Percentiles rank a stretch among this genome's conserved stretches.
These are phyloP conservation scores for Vigna hirtella DNA, from an alignment of 306 rosid genomes.

Conservation along the genomic window DNA sequence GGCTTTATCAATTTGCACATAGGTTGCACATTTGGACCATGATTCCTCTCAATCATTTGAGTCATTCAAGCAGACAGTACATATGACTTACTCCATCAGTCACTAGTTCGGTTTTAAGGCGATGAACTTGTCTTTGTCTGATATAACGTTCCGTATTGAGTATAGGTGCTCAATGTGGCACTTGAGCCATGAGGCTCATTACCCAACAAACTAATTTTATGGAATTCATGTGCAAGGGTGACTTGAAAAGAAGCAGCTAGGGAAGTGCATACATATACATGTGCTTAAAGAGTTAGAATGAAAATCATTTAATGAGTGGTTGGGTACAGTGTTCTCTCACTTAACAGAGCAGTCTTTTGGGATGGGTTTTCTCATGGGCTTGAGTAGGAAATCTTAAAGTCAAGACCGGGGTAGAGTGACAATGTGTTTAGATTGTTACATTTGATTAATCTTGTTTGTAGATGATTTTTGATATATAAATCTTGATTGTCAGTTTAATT, in stretches of 20 bases:
- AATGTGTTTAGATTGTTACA: no score
- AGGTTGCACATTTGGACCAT: background rate
- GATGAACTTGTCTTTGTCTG: constrained; percentile 11
- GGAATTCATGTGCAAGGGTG: background rate
- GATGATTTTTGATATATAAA: no score
- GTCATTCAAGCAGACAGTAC: background rate
- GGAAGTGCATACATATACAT: background rate
- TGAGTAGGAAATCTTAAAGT: background rate
- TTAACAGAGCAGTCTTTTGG: background rate
- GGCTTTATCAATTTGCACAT: background rate
- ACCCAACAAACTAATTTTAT: background rate
- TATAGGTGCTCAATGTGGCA: background rate
- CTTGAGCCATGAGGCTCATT: background rate
- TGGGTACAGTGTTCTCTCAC: background rate
- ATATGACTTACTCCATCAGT: constrained; percentile 6
- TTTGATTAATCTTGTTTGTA: no score
- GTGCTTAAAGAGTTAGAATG: background rate
- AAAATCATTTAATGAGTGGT: background rate
- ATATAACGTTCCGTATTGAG: background rate
- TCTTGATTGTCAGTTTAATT: no score
- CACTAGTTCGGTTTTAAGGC: background rate
- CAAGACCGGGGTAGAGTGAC: background rate
- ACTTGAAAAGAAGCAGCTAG: background rate
- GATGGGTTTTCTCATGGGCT: background rate
- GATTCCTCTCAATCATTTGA: background rate